Base-by-base conservation (phyloP, 352 stramenopile genomes). In the Phytophthora sansomeana region DNA sequence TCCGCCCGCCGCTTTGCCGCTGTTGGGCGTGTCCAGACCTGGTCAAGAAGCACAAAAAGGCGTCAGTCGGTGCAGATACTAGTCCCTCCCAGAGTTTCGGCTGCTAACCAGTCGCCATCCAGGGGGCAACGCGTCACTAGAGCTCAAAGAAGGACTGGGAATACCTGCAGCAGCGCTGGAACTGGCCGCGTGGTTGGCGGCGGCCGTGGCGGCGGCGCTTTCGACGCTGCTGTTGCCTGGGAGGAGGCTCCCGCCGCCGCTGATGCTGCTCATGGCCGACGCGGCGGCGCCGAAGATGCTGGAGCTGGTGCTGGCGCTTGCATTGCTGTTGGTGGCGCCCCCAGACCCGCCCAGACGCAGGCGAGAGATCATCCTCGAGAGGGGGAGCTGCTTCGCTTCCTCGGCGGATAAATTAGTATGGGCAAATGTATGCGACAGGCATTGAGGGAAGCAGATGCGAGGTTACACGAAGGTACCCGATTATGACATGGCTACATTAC, bases 81-180 rank as follows among this genome's bases (percentile, higher is more conserved):
- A 92, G 46, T 89, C 82, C 35, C 73, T 78, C 28, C 83, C 83
- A 39, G 77, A 83, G 56, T 89, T 72, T 17, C 86, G 75, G 68
- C 83, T 92, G 66, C 75, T 84, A 51, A 91, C 68, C 59, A 91
- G 69, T 32, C 83, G 82, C 86, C 86, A 94, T 32, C 83, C 85
- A 6, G 72, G 56, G 38, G 80, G 83, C 21, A 92, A 59, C 39
- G 80, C 81, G 33, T 82, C 63, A 30, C 8, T 54, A 69, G 21
- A 41, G 47, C 53, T 53, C 21, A 46, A 52, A 11, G 39, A 41
- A 41, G 38, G 75, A 81, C 70, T 70, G 79, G 70, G 38, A 54
- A 63, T 55, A 53, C 63, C 71, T 59, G 64, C 61, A 6, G 62
- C 26, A 30, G 49, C 24, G 19, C 35, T 63, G 6, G 64, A 60